phyloP scores from a whole-genome alignment of 2,329 filamentous ascomycete genomes.

The Hypoxylon sp. region DNA sequence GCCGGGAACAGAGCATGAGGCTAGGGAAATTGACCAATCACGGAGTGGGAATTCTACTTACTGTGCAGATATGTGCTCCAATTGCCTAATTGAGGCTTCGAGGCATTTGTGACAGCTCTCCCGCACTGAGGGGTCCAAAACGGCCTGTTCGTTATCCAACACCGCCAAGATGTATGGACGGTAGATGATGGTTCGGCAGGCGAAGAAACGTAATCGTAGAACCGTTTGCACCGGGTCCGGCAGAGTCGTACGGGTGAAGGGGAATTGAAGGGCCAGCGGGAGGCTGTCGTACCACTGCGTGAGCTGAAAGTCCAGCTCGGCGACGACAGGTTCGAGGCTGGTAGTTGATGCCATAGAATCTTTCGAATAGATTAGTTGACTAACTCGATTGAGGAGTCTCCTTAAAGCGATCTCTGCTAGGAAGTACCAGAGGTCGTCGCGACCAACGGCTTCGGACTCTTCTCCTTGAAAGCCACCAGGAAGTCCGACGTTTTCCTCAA shows the following conservation, averaged over 20 bases:
- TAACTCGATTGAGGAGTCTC: constrained; percentile 81
- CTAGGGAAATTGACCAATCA: constrained; percentile 35
- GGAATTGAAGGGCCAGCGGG: constrained; percentile 80
- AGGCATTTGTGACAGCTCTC: constrained; percentile 85
- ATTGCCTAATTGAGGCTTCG: constrained; percentile 81
- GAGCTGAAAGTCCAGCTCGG: constrained; percentile 84
- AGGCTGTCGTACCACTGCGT: constrained; percentile 88
- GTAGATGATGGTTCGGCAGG: constrained; percentile 88
- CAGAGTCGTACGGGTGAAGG: constrained; percentile 74
- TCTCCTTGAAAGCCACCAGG: constrained; percentile 83
- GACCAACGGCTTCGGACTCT: constrained; percentile 71
- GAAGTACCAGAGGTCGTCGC: constrained; percentile 88
- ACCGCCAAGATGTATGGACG: constrained; percentile 85
- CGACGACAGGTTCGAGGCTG: constrained; percentile 80
- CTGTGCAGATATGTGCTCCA: constrained; percentile 84
- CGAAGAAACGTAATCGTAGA: constrained; percentile 82
- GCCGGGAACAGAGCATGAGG: constrained; percentile 43
- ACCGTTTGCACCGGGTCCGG: constrained; percentile 84
- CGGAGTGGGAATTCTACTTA: constrained; percentile 58
- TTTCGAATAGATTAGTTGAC: constrained; percentile 83
- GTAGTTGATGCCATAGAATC: constrained; percentile 78
- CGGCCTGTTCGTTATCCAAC: constrained; percentile 79
- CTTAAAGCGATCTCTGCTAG: constrained; percentile 84
- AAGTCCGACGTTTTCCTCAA: constrained; percentile 82
- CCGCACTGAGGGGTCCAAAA: constrained; percentile 77